Percentiles rank a stretch among this genome's conserved stretches.
Evolutionary conservation across 352 stramenopile genomes (phyloP).

Genomic region (Stephanocyclus meneghinianus): DNA sequence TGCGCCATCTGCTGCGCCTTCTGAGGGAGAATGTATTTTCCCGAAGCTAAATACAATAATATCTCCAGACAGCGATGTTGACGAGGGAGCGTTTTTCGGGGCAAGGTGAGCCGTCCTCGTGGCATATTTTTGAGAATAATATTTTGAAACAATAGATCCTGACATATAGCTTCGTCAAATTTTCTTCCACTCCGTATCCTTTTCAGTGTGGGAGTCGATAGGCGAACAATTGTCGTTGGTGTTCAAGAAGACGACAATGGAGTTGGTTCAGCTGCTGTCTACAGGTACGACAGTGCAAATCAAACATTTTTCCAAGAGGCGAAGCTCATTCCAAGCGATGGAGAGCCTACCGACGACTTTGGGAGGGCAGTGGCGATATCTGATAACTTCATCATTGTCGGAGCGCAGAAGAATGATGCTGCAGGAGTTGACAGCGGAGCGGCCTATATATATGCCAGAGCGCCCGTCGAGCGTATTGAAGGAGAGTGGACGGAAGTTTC

Average conservation of each 20-base stretch:
- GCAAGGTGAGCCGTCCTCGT: not conserved
- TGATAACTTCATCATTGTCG: constrained; percentile 37
- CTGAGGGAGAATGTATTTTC: constrained; percentile 8
- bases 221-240: constrained; percentile 34
- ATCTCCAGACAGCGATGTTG: not conserved
- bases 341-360: constrained; percentile 30
- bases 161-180: not conserved
- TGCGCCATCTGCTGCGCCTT: not conserved
- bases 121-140: no score
- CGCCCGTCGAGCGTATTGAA: not conserved
- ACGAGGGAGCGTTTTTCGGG: constrained; percentile 16
- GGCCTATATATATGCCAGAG: constrained; percentile 27
- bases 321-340: constrained; percentile 18
- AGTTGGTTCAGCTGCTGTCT: constrained; percentile 25
- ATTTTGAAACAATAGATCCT: not conserved
- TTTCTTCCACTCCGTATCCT: not conserved
- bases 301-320: constrained; percentile 9
- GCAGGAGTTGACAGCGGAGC: constrained; percentile 17
- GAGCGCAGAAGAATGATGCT: constrained; percentile 26
- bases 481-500: constrained; percentile 19
- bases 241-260: constrained; percentile 31
- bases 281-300: constrained; percentile 10
- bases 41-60: constrained; percentile 16
- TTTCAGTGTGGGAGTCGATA: constrained; percentile 34
- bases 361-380: constrained; percentile 29